Base-by-base conservation (phyloP, 306 rosid genomes). In the Luffa aegyptiaca region DNA sequence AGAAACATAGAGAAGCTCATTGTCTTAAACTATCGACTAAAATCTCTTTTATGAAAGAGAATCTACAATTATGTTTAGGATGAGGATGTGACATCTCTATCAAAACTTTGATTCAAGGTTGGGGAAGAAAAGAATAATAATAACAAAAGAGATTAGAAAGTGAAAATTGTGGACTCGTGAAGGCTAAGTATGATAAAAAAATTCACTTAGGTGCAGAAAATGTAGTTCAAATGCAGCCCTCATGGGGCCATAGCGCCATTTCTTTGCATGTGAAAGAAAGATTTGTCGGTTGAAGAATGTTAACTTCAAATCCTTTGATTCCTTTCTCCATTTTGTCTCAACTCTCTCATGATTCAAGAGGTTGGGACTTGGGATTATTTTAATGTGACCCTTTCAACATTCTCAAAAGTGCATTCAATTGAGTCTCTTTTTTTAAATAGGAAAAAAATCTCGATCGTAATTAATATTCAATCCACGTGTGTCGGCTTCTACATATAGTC, bases 261-360 rank as follows among this genome's bases (percentile, higher is more conserved):
- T 31, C 7, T 5, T 3, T 48, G 44, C 77, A 73, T 73, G 77
- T 73, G 77, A 73, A 48, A 5, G 11, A 72, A 46, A 73, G 42
- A 73, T 73, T 73, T 73, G 61, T 73, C 44, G 61, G 77, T 48
- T 73, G 59, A 73, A 73, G 61, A 73, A 48, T 73, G 77, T 44
- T 20, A 13, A 42, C 1, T 68, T 68, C 41, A 65, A 2, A 66
- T 41, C 75, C 31, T 41, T 68, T 41, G 52, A 71, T 71, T 71
- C n/a, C n/a, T 71, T 71, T 71, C 39, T 46, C 52, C 75, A 42
- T 71, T 71, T 21, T 44, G 39, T 71, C 76, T 46, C 76, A 71
- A 21, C 44, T 63, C 70, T 41, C 74, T 65, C 49, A 3, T 65
- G 46, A 64, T 36, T 0, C 4, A 6, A 37, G 11, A 6, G 70